phyloP scores from a whole-genome alignment of 495 filamentous ascomycete genomes.

The Neurospora cerealis region DNA sequence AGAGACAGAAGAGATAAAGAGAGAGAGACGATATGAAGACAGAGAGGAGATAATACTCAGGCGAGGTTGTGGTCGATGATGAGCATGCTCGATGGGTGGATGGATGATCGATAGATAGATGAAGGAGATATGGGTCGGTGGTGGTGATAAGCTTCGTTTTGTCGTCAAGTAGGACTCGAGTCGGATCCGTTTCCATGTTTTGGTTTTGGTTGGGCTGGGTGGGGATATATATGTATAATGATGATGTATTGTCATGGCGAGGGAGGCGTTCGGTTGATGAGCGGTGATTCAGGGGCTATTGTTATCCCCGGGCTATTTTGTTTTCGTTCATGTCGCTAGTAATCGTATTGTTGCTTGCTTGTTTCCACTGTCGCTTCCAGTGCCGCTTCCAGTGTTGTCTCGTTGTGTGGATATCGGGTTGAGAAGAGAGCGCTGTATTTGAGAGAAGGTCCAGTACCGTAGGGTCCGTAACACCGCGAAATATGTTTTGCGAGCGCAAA shows the following conservation, averaged over 20 bases:
- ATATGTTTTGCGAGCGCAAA: not conserved
- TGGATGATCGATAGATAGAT: not conserved
- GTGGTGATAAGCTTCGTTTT: constrained; percentile 1
- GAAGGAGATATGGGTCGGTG: not conserved
- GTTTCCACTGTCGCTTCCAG: not conserved
- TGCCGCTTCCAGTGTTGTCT: not conserved
- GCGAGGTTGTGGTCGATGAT: not conserved
- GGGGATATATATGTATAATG: not conserved
- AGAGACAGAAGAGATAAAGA: not conserved
- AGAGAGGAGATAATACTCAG: not conserved
- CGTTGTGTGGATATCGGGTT: not conserved
- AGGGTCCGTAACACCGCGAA: not conserved
- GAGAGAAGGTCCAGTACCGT: not conserved
- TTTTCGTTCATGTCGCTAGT: not conserved
- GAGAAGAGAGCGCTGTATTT: constrained; percentile 1
- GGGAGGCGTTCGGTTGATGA: not conserved
- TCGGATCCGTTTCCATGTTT: not conserved
- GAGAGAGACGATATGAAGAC: too few relatives aligned
- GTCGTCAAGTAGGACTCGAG: not conserved
- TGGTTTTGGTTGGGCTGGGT: not conserved
- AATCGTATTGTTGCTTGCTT: not conserved
- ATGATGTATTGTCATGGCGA: not conserved
- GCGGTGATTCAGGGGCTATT: not conserved
- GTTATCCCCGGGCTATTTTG: not conserved
- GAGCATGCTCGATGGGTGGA: not conserved